These are phyloP conservation scores for Coelastrella sp. DNA, from an alignment of 139 green algal species.

Conservation along the genomic window DNA sequence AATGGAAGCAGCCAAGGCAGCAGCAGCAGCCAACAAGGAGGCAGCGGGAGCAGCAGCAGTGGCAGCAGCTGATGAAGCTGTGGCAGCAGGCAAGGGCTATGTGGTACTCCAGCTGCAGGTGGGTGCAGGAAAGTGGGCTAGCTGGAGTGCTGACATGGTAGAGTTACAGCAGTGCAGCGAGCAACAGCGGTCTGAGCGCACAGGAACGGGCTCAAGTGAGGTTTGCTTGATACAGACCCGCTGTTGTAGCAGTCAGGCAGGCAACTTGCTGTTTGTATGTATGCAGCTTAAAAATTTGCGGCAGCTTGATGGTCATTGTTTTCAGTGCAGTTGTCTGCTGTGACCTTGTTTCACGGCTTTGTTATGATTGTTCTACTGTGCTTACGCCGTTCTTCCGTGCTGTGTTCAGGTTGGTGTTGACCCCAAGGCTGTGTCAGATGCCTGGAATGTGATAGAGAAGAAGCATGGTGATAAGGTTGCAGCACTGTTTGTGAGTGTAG, in stretches of 20 bases:
- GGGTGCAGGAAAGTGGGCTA: background rate
- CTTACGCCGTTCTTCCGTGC: background rate
- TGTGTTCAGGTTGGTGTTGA: conserved; percentile 72
- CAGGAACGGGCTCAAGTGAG: too few species aligned
- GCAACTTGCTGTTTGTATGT: background rate
- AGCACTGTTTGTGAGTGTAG: conserved; percentile 71
- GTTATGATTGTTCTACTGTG: background rate
- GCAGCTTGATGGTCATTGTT: too few species aligned
- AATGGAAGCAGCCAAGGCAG: conserved; percentile 45
- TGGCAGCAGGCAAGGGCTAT: conserved; percentile 54
- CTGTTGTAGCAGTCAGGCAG: background rate
- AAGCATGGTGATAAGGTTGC: conserved; percentile 65
- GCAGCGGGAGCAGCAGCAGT: conserved; percentile 50
- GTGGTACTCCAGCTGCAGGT: conserved; percentile 52
- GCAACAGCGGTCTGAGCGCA: too few species aligned
- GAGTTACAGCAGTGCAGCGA: too few species aligned
- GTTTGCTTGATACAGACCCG: too few species aligned
- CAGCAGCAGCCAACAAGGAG: conserved; percentile 80
- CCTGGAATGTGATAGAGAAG: conserved; percentile 61
- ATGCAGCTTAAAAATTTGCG: too few species aligned
- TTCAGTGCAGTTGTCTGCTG: too few species aligned
- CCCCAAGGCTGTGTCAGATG: conserved; percentile 73
- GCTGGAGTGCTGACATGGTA: too few species aligned
- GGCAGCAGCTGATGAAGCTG: conserved; percentile 61
- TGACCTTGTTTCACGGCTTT: too few species aligned